Evolutionary conservation across 2,329 filamentous ascomycete species (phyloP).

Genomic region (Stachybotrys chartarum): DNA sequence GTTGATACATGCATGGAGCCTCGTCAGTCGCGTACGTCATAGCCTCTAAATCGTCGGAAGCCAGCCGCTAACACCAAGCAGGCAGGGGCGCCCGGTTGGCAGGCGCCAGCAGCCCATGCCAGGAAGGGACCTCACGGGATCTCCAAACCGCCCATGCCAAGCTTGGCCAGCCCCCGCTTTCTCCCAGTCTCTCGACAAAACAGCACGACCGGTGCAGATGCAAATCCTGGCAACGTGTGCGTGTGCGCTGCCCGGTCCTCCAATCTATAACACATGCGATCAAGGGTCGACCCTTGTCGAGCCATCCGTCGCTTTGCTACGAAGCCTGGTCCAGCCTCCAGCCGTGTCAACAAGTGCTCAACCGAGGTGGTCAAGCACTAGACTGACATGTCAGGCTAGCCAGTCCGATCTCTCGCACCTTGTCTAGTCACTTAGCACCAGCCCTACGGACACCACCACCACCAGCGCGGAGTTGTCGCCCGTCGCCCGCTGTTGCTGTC

Average conservation of each 20-base stretch:
- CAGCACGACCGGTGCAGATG: too few relatives aligned
- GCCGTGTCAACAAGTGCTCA: not conserved
- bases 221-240: too few relatives aligned
- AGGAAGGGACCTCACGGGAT: not conserved
- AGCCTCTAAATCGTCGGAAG: not conserved
- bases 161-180: not conserved
- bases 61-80: not conserved
- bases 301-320: too few relatives aligned
- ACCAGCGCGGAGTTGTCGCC: not conserved
- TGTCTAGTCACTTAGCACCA: not conserved
- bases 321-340: too few relatives aligned
- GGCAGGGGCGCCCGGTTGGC: not conserved
- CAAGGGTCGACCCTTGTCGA: too few relatives aligned
- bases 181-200: too few relatives aligned
- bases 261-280: too few relatives aligned
- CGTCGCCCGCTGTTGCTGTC: not conserved
- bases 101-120: not conserved
- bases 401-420: not conserved
- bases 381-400: not conserved
- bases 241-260: too few relatives aligned
- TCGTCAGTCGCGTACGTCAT: not conserved
- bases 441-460: not conserved
- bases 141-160: not conserved
- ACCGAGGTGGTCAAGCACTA: not conserved
- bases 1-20: too few relatives aligned